Evolutionary conservation across 139 green algal species (phyloP), one percentile per base, ranked within the genome.

Genomic region (Prasinococcaceae sp.): DNA sequence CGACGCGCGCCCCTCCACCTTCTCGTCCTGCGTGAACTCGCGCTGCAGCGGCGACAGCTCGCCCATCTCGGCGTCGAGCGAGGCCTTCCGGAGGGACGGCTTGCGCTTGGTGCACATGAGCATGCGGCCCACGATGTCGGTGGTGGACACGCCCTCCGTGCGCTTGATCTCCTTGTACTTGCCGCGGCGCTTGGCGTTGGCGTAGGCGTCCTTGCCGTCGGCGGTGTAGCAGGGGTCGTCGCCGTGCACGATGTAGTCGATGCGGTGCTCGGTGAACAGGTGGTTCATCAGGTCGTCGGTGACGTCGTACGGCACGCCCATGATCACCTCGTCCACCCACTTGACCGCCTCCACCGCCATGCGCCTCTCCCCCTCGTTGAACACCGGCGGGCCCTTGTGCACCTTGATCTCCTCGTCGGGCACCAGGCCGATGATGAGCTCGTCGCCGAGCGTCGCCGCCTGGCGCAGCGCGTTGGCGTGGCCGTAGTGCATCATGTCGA

Each of bases 401-500:
- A 72, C 69, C 55, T 75, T 37, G 49, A 99, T 95, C 77, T 99
- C 90, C 3, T 51, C 62, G 63, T 99, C 92, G 1, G 84, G 81
- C 17, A 97, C 84, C 12, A 99, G 60, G 0, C 92, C 92, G 32
- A 99, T 79, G 25, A 99, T 83, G 50, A 99, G 73, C 63, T 86
- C 65, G 52, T 98, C 90, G 1, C 90, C 90, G 49, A 89, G 58
- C 17, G 73, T 66, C 37, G 74, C 75, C 6, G 86, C 86, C 76
- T 94, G 89, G 0, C 92, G 70, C 56, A 99, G 72, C 1, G 92
- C 92, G 63, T 99, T 99, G 10, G 87, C 86, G 68, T 99, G 92
- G 0, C 92, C 92, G 53, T 95, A 97, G 56, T 99, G 92, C 89
- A 98, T 95, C 78, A 96, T 85, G 64, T 99, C 92, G 55, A 99